Base-by-base conservation (phyloP, 2,329 filamentous ascomycete genomes). In the Aspergillus fischeri region DNA sequence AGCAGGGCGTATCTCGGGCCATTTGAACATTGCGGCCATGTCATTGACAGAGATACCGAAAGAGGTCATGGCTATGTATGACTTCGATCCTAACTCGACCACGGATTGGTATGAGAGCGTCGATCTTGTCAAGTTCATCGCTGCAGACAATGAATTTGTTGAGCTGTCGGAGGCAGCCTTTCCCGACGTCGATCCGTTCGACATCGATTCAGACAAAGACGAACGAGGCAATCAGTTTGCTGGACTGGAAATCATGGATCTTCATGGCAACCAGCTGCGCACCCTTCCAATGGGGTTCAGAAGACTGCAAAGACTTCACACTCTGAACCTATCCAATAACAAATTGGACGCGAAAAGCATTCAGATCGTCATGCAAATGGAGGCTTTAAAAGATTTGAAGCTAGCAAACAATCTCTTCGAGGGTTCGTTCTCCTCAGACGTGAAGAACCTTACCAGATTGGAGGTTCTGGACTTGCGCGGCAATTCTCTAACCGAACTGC, bases 11-110 rank as follows among this genome's bases (percentile, higher is more conserved):
- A 86, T 83, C 0, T 89, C 89, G 38, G 94, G 94, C 2, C 85
- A 88, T 52, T 80, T 99, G 42, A 97, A 97, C 63, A 92, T 99
- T 68, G 88, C 92, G 0, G 92, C 90, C 0, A 83, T 97, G 80
- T 85, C 86, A 1, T 74, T 99, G 42, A 89, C 86, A 59, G 82
- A 88, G 56, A 89, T 99, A 3, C 94, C 94, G 0, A 75, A 83
- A 1, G 90, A 95, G 68, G 89, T 97, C 0, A 78, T 96, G 75
- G 85, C 86, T 54, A 97, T 97, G 92, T 97, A 97, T 71, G 89
- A 92, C 65, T 80, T 90, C 20, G 86, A 92, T 53, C 81, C 83
- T 55, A 84, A 87, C 41, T 80, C 79, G 11, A 78, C 82, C 24
- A 85, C 83, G 38, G 85, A 87, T 35, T 97, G 94, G 94, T 92